phyloP scores from a whole-genome alignment of 371 early-diverging fungal species.

The Mortierella sp. region DNA sequence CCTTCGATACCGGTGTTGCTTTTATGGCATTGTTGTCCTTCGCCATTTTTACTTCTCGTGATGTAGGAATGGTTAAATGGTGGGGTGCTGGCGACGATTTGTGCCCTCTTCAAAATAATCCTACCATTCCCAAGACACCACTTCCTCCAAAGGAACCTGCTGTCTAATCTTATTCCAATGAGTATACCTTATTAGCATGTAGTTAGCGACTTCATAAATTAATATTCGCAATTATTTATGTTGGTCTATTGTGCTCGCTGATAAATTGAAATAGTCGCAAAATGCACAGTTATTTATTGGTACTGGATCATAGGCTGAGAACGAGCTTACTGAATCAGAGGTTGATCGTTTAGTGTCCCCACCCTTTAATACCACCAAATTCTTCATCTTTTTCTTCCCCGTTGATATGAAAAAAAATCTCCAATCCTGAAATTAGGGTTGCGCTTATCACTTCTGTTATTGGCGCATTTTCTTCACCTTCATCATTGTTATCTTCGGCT shows the following conservation, averaged over 20 bases:
- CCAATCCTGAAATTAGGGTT: constrained; percentile 30
- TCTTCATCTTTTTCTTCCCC: constrained; percentile 23
- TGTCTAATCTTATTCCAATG: too few species aligned
- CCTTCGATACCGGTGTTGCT: constrained; percentile 76
- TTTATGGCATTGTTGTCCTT: constrained; percentile 65
- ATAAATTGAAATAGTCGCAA: too few species aligned
- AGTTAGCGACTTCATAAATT: too few species aligned
- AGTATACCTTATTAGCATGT: too few species aligned
- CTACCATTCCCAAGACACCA: constrained; percentile 7
- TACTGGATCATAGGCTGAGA: too few species aligned
- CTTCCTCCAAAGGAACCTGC: neutral
- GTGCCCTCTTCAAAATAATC: constrained; percentile 30
- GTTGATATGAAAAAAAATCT: constrained; percentile 22
- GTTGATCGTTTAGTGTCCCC: too few species aligned
- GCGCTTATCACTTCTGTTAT: constrained; percentile 21
- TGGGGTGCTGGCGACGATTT: constrained; percentile 38
- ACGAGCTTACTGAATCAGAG: too few species aligned
- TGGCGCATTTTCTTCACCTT: neutral
- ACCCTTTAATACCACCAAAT: neutral
- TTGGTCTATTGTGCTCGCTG: too few species aligned
- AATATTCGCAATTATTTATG: too few species aligned
- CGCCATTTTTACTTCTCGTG: constrained; percentile 59
- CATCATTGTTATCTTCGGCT: neutral
- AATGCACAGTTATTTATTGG: too few species aligned
- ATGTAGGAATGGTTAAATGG: constrained; percentile 27